Evolutionary conservation across 1,284 basidiomycete genomes (phyloP).

Genomic region (Leccinum solheimii): DNA sequence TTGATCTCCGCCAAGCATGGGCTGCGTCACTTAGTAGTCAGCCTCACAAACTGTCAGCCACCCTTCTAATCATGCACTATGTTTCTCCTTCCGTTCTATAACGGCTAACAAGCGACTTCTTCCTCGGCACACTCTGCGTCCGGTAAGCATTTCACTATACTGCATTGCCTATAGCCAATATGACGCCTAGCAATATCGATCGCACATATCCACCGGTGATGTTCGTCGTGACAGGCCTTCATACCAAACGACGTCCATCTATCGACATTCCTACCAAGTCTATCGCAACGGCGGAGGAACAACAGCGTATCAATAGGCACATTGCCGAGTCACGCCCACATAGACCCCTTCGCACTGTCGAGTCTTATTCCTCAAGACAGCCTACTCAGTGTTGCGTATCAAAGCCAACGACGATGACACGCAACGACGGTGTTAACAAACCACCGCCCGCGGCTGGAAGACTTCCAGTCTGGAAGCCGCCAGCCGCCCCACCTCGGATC

Average conservation of each 20-base stretch:
- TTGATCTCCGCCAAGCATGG: background rate
- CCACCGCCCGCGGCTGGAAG: background rate
- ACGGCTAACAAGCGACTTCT: background rate
- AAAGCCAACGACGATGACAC: conserved; percentile 8
- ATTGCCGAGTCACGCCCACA: background rate
- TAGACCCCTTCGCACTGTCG: background rate
- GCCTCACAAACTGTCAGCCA: conserved; percentile 23
- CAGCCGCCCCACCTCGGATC: conserved; percentile 1
- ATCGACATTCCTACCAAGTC: background rate
- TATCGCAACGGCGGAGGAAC: background rate
- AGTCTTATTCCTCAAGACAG: background rate
- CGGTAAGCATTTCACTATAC: conserved; percentile 16
- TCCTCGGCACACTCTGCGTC: background rate
- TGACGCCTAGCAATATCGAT: conserved; percentile 21
- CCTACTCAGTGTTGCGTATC: background rate
- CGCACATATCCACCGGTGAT: conserved; percentile 11
- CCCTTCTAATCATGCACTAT: background rate
- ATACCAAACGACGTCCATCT: conserved; percentile 23
- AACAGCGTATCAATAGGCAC: background rate
- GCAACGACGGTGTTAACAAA: conserved; percentile 1
- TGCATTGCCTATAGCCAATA: conserved; percentile 12
- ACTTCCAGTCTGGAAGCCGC: conserved; percentile 8
- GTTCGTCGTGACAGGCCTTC: conserved; percentile 29
- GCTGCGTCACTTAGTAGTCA: conserved; percentile 8
- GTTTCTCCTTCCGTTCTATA: background rate